These are phyloP conservation scores for Cenchrus fungigraminus DNA, from an alignment of 176 grass and related monocot species.

Conservation along the genomic window DNA sequence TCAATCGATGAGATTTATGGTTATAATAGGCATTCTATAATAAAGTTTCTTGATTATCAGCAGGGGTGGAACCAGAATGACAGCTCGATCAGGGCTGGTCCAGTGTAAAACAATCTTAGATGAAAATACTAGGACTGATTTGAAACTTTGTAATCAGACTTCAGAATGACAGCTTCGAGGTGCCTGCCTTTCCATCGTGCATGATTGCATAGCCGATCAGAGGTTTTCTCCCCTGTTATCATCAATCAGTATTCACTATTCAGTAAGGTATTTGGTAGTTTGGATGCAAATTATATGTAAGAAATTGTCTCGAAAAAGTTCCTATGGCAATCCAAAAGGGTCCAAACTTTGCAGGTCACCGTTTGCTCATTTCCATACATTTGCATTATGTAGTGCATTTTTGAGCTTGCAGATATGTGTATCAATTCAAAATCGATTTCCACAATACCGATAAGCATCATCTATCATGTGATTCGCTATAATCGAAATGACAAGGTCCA, in stretches of 20 bases:
- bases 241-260: too few relatives aligned
- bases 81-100: too few relatives aligned
- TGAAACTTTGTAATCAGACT: too few relatives aligned
- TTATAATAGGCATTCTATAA: too few relatives aligned
- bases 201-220: neutral
- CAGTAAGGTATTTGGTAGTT: neutral
- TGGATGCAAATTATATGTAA: neutral
- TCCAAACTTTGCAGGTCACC: neutral
- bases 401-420: neutral
- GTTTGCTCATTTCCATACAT: neutral
- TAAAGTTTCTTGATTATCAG: too few relatives aligned
- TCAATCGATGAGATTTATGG: too few relatives aligned
- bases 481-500: neutral
- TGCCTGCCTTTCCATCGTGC: neutral
- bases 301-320: neutral
- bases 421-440: neutral
- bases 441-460: neutral
- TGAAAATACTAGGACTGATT: too few relatives aligned
- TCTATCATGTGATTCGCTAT: neutral
- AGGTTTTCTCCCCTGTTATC: neutral
- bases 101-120: too few relatives aligned
- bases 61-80: too few relatives aligned
- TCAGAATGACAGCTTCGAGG: neutral
- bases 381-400: neutral
- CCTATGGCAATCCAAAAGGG: neutral